Base-by-base conservation (phyloP, 441 rosid species). In the Omphalea diandra region DNA sequence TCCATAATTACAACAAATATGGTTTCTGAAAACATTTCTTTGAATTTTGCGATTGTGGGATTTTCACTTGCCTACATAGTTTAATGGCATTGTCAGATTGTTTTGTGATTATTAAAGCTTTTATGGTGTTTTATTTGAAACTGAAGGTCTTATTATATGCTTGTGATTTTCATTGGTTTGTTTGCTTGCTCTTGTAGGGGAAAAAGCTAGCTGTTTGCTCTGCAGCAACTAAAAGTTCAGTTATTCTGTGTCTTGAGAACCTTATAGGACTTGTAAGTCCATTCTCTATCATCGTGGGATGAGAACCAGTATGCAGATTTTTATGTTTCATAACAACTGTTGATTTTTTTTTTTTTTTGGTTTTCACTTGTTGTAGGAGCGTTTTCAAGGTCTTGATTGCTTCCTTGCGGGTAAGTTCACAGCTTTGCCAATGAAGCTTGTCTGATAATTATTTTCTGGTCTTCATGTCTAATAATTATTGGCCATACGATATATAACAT, bases 151-250 rank as follows among this genome's bases (percentile, higher is more conserved):
- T 29, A n/a, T 14, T 35, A 20, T 12, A 0, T 33, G 40, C 26
- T 18, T 70, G n/a, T 61, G 47, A 26, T 58, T 29, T 12, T 12
- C 27, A 41, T 32, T 50, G 17, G 20, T 40, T 44, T 58, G 58
- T 50, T 24, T 12, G 27, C 49, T 72, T 71, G 38, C 71, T 58
- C 24, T 29, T 74, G 60, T 73, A 94, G 97, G 97, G 97, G 44
- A 94, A 82, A 70, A 83, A 79, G 59, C 75, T 94, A 64, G 90
- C 98, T 70, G 92, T 91, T 67, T 91, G 98, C 79, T 94, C 98
- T 50, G 98, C 98, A 53, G 98, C 96, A 76, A 94, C 98, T 31
- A 94, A 91, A 86, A 94, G 93, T 83, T 94, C 97, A 0, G 97
- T 94, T 63, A 74, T 94, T 60, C 83, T 94, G 5, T 88, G 94